phyloP scores from a whole-genome alignment of 805 yeast genomes.

The Maudiozyma saulgeensis region DNA sequence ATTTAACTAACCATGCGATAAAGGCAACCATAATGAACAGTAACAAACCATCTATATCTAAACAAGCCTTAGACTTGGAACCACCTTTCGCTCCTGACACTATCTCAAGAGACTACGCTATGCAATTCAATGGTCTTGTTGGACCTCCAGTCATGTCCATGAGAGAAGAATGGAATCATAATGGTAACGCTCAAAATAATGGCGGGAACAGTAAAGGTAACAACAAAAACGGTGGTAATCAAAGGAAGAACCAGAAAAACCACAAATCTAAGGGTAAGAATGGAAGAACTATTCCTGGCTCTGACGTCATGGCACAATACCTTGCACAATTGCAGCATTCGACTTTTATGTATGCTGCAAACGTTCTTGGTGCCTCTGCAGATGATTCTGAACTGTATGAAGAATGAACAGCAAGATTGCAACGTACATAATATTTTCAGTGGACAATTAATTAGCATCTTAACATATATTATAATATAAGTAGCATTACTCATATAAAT shows the following conservation, averaged over 20 bases:
- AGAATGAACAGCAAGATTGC: slow-evolving; percentile 5
- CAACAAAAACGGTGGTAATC: background rate
- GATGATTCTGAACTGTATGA: slow-evolving; percentile 23
- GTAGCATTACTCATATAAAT: slow-evolving; percentile 1
- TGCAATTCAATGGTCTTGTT: background rate
- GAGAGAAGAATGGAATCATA: background rate
- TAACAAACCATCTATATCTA: slow-evolving; percentile 8
- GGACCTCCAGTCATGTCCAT: background rate
- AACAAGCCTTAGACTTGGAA: slow-evolving; percentile 12
- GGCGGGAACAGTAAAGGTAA: background rate
- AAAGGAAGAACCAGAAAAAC: slow-evolving; percentile 4
- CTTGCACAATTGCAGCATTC: slow-evolving; percentile 65
- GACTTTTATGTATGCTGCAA: slow-evolving; percentile 42
- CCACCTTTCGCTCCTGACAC: slow-evolving; percentile 23
- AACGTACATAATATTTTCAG: background rate
- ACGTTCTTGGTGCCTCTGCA: slow-evolving; percentile 43
- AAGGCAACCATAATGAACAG: slow-evolving; percentile 1
- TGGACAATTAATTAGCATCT: background rate
- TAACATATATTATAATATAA: background rate
- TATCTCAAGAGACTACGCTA: slow-evolving; percentile 13
- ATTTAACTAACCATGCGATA: background rate
- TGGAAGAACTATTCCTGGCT: slow-evolving; percentile 38
- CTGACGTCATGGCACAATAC: slow-evolving; percentile 72
- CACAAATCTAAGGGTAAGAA: slow-evolving; percentile 1
- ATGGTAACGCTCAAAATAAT: too few species aligned